Percentiles rank a stretch among this genome's conserved stretches.
Evolutionary conservation across 2,329 filamentous ascomycete species (phyloP).

Genomic region (Hyphodiscus sp.): DNA sequence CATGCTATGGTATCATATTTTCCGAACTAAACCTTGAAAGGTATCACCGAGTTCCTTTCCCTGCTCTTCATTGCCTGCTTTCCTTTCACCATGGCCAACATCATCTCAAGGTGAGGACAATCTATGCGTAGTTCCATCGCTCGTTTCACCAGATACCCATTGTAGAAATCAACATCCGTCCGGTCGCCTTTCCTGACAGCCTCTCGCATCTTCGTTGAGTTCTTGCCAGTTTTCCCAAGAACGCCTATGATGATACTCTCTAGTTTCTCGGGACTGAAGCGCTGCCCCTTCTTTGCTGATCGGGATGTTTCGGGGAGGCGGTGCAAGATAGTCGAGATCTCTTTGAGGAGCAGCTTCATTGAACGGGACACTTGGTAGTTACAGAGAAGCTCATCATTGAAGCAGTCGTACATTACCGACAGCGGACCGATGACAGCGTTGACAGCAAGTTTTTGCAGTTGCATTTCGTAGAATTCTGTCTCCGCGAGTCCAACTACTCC

Average conservation of each 20-base stretch:
- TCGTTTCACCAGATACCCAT: conserved; percentile 76
- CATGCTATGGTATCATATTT: neutral
- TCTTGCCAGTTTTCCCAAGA: conserved; percentile 45
- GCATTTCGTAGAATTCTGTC: conserved; percentile 59
- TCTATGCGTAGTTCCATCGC: conserved; percentile 68
- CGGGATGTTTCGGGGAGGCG: conserved; percentile 65
- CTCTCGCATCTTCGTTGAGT: conserved; percentile 54
- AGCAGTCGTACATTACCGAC: conserved; percentile 69
- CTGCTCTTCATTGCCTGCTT: conserved; percentile 41
- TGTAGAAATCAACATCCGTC: conserved; percentile 79
- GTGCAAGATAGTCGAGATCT: conserved; percentile 67
- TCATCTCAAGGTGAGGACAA: conserved; percentile 65
- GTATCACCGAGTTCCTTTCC: conserved; percentile 25
- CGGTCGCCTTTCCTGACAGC: conserved; percentile 53
- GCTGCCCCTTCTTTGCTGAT: conserved; percentile 46
- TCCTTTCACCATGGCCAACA: conserved; percentile 66
- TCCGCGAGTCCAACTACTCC: conserved; percentile 52
- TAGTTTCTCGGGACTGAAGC: conserved; percentile 56
- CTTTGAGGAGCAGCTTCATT: conserved; percentile 65
- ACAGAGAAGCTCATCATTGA: conserved; percentile 63
- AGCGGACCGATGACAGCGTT: conserved; percentile 74
- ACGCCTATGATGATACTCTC: conserved; percentile 52
- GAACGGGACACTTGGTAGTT: conserved; percentile 60
- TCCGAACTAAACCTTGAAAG: conserved; percentile 11
- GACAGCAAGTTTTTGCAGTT: conserved; percentile 73